Evolutionary conservation across 2,329 filamentous ascomycete genomes (phyloP), one percentile per base, ranked within the genome.

Genomic region (Shiraia sp.): DNA sequence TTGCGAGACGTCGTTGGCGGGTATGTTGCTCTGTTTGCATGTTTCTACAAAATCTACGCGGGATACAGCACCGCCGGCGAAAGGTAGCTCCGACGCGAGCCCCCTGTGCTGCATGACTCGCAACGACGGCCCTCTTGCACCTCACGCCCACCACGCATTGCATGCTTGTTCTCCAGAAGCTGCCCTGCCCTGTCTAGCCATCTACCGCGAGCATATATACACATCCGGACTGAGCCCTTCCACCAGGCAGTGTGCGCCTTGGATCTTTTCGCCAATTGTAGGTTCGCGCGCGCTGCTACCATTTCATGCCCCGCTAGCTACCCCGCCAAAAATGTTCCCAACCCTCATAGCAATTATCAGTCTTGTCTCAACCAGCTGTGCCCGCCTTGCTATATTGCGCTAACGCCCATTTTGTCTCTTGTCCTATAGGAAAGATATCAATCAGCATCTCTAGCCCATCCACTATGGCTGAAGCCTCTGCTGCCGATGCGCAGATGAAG

Each of bases 401-500:
- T 57, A 28, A 56, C 45, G 28, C 8, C 28, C 12, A 12, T 40
- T 22, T 27, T 47, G 9, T 19, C 29, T 19, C 29, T 15, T 26
- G 15, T n/a, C 47, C 24, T 14, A 40, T 31, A 15, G 22, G 6
- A 23, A 31, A 24, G 5, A 9, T 4, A 25, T n/a, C 23, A 27
- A 34, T 14, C 27, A 30, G 6, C 25, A 32, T 26, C 14, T 31
- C 6, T 16, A 36, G 10, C 10, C 25, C 29, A 40, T 13, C 15
- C 46, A 52, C 32, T 40, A 68, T 69, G 65, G 65, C 66, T 37
- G 65, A 62, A 60, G 57, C 57, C 42, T 45, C 49, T 34, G 63
- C 63, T 45, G 63, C 63, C 45, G 63, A 64, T 33, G 62, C 67
- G 61, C 42, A 78, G 75, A 59, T 79, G 76, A 66, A 76, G 71